phyloP scores from a whole-genome alignment of 2,329 filamentous ascomycete species.

The Ophiostoma perfectum region DNA sequence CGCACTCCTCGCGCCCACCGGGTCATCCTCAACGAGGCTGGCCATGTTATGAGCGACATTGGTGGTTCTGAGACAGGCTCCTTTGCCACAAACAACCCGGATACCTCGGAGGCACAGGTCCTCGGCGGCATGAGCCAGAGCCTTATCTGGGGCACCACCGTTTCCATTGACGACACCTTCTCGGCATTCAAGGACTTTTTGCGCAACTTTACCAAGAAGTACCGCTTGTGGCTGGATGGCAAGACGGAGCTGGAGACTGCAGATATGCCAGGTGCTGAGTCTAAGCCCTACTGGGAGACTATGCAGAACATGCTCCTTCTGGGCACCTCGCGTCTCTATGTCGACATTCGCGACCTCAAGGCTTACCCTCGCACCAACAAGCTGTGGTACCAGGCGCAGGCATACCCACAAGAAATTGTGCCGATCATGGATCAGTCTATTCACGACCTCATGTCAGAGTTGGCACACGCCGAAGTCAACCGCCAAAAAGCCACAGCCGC shows the following conservation, averaged over 20 bases:
- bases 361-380: conserved; percentile 89
- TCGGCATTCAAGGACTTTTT: conserved; percentile 87
- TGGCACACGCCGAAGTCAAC: conserved; percentile 74
- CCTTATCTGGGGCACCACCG: conserved; percentile 95
- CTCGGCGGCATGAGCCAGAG: conserved; percentile 76
- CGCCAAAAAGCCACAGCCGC: conserved; percentile 49
- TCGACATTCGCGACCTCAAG: conserved; percentile 85
- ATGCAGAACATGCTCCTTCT: conserved; percentile 87
- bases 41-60: conserved; percentile 52
- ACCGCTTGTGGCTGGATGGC: conserved; percentile 88
- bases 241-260: conserved; percentile 69
- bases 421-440: conserved; percentile 93
- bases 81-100: conserved; percentile 63
- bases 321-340: conserved; percentile 75
- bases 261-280: conserved; percentile 63
- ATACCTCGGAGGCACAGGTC: conserved; percentile 84
- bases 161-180: conserved; percentile 86
- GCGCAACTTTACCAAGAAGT: conserved; percentile 85
- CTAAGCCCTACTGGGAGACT: conserved; percentile 77
- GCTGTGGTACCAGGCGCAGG: conserved; percentile 89
- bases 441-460: conserved; percentile 87
- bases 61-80: conserved; percentile 54
- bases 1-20: conserved; percentile 51
- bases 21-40: conserved; percentile 51
- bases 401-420: conserved; percentile 93